Percentiles rank a stretch among this genome's conserved stretches.
These are phyloP conservation scores for Carex kokanica DNA, from an alignment of 176 grass and related monocot species.

Conservation along the genomic window DNA sequence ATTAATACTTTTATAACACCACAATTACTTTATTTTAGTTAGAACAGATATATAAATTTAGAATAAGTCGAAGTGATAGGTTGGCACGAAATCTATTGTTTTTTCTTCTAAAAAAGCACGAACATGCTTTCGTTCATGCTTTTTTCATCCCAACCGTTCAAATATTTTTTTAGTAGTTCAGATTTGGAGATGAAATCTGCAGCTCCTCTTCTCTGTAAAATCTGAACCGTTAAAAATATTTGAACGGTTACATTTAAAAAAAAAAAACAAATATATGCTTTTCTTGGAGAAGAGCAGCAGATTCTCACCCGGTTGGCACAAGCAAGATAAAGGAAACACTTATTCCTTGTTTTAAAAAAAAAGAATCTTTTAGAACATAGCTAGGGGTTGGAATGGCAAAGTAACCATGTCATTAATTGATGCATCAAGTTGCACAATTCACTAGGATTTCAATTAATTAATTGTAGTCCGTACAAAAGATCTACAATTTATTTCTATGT, in stretches of 20 bases:
- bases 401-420: conserved; percentile 14
- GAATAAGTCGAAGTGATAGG: background rate
- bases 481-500: background rate
- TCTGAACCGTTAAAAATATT: too few species aligned
- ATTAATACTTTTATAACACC: background rate
- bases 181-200: too few species aligned
- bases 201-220: too few species aligned
- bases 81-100: background rate
- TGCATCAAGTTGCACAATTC: background rate
- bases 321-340: background rate
- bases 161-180: too few species aligned
- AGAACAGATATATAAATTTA: background rate
- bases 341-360: background rate
- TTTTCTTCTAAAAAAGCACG: too few species aligned
- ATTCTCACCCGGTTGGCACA: background rate
- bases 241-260: too few species aligned
- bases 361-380: background rate
- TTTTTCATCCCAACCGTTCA: too few species aligned
- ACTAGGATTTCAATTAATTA: conserved; percentile 14
- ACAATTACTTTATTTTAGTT: background rate
- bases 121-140: too few species aligned
- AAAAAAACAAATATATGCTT: too few species aligned
- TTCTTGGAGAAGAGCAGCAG: too few species aligned
- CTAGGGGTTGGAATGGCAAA: background rate
- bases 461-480: background rate